Evolutionary conservation across 371 early-diverging fungal species (phyloP), one percentile per base, ranked within the genome.

Genomic region (Apophysomyces ossiformis): DNA sequence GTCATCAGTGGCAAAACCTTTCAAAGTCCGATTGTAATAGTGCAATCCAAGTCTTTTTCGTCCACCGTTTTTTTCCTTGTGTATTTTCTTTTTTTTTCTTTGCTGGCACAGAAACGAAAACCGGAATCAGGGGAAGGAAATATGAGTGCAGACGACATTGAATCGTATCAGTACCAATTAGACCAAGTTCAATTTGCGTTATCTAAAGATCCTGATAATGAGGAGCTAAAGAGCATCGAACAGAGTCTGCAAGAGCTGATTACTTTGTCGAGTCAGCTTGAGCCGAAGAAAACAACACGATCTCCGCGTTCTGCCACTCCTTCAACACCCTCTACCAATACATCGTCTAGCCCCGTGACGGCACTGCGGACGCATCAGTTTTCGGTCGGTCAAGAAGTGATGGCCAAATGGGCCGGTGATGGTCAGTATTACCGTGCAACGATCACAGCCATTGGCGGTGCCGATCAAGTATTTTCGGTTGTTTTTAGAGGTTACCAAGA

Each of bases 101-200:
- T 8, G 41, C 41, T 41, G 41, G 16, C 13, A 47, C 18, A 47
- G 47, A 47, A 47, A 7, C 13, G n/a, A 47, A 16, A 16, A 16
- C n/a, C 7, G 18, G 16, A 18, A 47, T 15, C 1, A 9, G 16
- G 9, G 21, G 21, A 21, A 47, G 16, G 18, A 47, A 50, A 50
- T 2, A 50, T 50, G 54, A 50, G 54, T 1, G 73, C 78, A 32
- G 83, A 84, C 69, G 92, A 91, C 68, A 77, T 86, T 39, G 86
- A 83, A 66, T 70, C 77, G 13, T 92, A 92, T 70, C 83, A 82
- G 59, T 90, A 87, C 65, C 89, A 90, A 64, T 76, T 92, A 46
- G 87, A 88, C 37, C 91, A 92, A 78, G 90, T 94, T 56, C 89
- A 91, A 50, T 81, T 87, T 69, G 90, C 90, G 0, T 76, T 94